A percentile compares a stretch with the other conserved stretches of the same genome.
Conservation (phyloP, 2,329 filamentous ascomycete species). For the Fusarium liriodendri region DNA sequence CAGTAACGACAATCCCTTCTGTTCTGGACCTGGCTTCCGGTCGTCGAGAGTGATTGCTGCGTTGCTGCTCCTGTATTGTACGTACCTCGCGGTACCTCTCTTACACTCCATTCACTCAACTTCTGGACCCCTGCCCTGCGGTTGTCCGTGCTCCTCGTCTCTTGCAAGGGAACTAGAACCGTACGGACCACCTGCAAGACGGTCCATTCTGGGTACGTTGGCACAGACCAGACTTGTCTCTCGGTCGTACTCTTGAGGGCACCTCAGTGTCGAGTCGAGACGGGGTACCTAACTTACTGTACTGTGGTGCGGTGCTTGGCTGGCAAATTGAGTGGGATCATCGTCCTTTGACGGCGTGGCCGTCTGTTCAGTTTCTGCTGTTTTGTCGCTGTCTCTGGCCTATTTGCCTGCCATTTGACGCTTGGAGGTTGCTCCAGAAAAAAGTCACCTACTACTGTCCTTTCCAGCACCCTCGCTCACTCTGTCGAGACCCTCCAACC, state of each 20-base stretch:
- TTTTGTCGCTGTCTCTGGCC: constrained; percentile 4
- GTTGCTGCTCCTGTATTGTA: background rate
- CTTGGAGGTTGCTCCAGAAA: constrained; percentile 1
- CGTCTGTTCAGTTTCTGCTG: constrained; percentile 14
- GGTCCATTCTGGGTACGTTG: constrained; percentile 17
- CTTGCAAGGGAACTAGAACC: constrained; percentile 27
- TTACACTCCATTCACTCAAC: background rate
- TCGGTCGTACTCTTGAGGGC: constrained; percentile 18
- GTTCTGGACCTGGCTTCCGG: constrained; percentile 25
- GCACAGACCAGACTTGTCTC: constrained; percentile 30
- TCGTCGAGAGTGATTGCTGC: background rate
- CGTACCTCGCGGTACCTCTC: background rate
- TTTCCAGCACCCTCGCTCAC: background rate
- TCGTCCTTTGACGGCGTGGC: constrained; percentile 5
- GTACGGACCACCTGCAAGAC: constrained; percentile 25
- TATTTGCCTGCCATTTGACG: constrained; percentile 21
- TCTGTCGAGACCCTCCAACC: constrained; percentile 6
- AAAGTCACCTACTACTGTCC: background rate
- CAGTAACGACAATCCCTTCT: constrained; percentile 28
- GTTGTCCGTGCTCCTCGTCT: constrained; percentile 32
- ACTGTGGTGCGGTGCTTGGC: constrained; percentile 11
- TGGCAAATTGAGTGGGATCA: constrained; percentile 33
- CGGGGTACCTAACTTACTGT: background rate
- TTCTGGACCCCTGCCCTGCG: constrained; percentile 30
- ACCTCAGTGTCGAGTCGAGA: constrained; percentile 6